A percentile compares a stretch with the other conserved stretches of the same genome.
phyloP scores from a whole-genome alignment of 345 rosid genomes.

The Eucalyptus caleyi region DNA sequence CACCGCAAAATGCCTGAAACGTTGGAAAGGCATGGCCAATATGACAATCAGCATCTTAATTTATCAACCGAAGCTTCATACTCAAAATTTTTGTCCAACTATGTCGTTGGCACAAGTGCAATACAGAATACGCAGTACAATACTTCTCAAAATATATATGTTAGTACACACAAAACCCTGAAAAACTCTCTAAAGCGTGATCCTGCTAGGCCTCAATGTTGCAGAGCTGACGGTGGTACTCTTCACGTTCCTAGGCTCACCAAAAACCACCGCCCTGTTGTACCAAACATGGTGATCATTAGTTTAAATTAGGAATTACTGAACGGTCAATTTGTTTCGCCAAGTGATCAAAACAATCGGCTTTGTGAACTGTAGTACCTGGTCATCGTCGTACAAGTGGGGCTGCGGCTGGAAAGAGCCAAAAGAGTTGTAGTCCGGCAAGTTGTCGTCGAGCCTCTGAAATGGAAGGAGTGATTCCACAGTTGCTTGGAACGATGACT shows the following conservation, averaged over 20 bases:
- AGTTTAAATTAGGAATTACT: background rate
- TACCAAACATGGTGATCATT: background rate
- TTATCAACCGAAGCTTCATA: background rate
- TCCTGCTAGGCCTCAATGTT: fast-evolving
- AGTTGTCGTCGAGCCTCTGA: background rate
- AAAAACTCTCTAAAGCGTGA: background rate
- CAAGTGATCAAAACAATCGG: background rate
- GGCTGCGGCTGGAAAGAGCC: background rate
- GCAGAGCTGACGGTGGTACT: background rate
- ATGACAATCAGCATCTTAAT: background rate
- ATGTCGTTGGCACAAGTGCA: background rate
- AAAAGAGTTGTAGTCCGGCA: background rate
- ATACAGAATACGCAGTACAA: background rate
- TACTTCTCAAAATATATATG: background rate
- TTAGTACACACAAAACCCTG: background rate
- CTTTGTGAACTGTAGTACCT: background rate
- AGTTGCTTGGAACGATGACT: background rate
- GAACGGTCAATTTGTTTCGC: background rate
- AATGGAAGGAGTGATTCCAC: background rate
- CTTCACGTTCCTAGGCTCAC: background rate
- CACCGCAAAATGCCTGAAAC: fast-evolving
- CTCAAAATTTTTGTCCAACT: background rate
- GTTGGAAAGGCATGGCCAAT: background rate
- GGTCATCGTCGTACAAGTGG: background rate
- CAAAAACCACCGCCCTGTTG: background rate